Evolutionary conservation across 1,139 yeast genomes (phyloP), one percentile per base, ranked within the genome.

Genomic region (Arxiozyma slooffiae): DNA sequence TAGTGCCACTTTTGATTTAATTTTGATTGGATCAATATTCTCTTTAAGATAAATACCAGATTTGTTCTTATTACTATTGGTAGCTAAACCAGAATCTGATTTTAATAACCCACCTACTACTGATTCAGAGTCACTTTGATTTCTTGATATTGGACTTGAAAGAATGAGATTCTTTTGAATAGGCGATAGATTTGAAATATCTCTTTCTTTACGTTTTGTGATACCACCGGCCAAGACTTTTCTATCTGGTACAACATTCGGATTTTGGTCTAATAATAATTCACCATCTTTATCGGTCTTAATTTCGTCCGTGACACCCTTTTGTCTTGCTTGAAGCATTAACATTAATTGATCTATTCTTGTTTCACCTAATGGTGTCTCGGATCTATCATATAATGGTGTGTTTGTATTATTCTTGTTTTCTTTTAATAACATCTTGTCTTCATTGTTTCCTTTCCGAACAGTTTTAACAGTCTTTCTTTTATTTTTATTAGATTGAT

Each of bases 261-360:
- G 55, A 34, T 57, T 50, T 46, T 54, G 57, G 39, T 57, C 57
- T 16, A 60, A 47, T 24, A 59, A 42, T 43, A 60, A 45, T 39
- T 59, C 75, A 5, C 89, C 89, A 66, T 82, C 89, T 3, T 78
- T 76, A 1, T 81, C 79, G 53, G 80, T 82, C 47, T 76, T 75
- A 41, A 83, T 82, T 40, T 75, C 75, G 22, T 79, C 77, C 8
- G 78, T 79, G n/a, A 81, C 76, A 20, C 89, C 88, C 55, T 85
- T 82, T 55, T 83, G 85, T 52, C 94, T 75, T 0, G 96, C 95
- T 66, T 89, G 96, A 50, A 89, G 84, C 38, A 88, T 86, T 52
- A 89, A 73, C 96, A 89, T 87, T 62, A 89, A 71, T 60, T 85
- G 94, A 67, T 89, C 97, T 42, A 89, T 87, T 63, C 85, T 85